Evolutionary conservation across 495 filamentous ascomycete genomes (phyloP).

Genomic region (Podospora anserina): DNA sequence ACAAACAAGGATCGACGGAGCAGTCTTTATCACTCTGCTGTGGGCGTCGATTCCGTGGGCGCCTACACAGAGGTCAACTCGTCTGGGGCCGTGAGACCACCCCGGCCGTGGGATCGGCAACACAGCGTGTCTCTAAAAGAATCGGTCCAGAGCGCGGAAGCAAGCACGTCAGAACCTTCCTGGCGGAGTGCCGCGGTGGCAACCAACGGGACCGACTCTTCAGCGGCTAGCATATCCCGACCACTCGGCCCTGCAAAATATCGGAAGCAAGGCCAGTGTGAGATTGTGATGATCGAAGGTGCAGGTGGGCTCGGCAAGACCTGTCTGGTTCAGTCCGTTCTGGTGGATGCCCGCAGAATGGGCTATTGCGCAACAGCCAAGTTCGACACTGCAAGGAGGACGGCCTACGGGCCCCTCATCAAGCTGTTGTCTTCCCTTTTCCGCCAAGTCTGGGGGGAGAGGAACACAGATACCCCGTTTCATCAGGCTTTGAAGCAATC

Average conservation of each 20-base stretch:
- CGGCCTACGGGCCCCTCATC: slow-evolving; percentile 80
- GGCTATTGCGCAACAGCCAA: slow-evolving; percentile 84
- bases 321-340: slow-evolving; percentile 72
- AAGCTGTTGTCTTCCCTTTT: slow-evolving; percentile 77
- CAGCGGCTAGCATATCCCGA: slow-evolving; percentile 39
- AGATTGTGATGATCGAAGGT: slow-evolving; percentile 75
- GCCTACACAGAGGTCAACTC: slow-evolving; percentile 9
- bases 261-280: slow-evolving; percentile 65
- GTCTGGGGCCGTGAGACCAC: slow-evolving; percentile 23
- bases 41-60: slow-evolving; percentile 27
- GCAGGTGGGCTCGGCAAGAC: slow-evolving; percentile 80
- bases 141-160: slow-evolving; percentile 31
- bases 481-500: slow-evolving; percentile 71
- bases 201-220: slow-evolving; percentile 25
- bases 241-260: slow-evolving; percentile 54
- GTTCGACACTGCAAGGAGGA: slow-evolving; percentile 75
- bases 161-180: slow-evolving; percentile 30
- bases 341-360: slow-evolving; percentile 64
- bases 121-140: slow-evolving; percentile 36
- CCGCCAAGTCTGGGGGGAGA: slow-evolving; percentile 87
- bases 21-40: slow-evolving; percentile 32
- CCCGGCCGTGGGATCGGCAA: slow-evolving; percentile 39
- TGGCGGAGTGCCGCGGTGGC: slow-evolving; percentile 28
- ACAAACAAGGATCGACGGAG: slow-evolving; percentile 49
- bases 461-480: slow-evolving; percentile 77